phyloP scores from a whole-genome alignment of 352 stramenopile species.

The Pythium grandisporangium region DNA sequence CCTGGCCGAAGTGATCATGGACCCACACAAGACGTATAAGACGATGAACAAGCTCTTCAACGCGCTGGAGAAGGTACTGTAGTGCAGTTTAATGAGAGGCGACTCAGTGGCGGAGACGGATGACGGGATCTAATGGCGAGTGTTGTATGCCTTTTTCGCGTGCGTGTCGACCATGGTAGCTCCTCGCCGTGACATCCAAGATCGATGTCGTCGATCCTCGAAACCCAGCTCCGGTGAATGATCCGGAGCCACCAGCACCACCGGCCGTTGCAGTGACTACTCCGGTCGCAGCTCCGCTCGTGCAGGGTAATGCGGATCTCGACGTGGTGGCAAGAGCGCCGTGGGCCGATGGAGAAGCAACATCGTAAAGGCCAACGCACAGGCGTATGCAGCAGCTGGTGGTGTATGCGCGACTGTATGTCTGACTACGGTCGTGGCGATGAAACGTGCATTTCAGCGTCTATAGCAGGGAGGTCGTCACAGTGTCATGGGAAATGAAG shows the following conservation, averaged over 20 bases:
- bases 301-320: slow-evolving; percentile 11
- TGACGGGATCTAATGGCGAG: not conserved
- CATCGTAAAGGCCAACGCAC: slow-evolving; percentile 6
- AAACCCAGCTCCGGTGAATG: slow-evolving; percentile 6
- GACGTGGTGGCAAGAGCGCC: slow-evolving; percentile 37
- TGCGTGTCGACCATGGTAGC: slow-evolving; percentile 17
- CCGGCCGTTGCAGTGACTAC: slow-evolving; percentile 10
- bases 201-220: slow-evolving; percentile 55
- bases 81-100: not conserved
- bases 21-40: slow-evolving; percentile 63
- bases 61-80: slow-evolving; percentile 60
- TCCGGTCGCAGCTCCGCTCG: slow-evolving; percentile 13
- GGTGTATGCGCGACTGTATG: no score
- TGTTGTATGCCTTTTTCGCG: not conserved
- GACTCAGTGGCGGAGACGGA: not conserved
- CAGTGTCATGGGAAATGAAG: no score
- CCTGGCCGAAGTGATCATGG: slow-evolving; percentile 66
- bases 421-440: no score
- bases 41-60: slow-evolving; percentile 75
- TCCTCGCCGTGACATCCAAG: slow-evolving; percentile 60
- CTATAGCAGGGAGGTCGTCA: no score
- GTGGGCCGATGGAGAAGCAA: slow-evolving; percentile 23
- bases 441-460: no score
- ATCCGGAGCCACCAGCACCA: slow-evolving; percentile 13
- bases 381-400: no score